Conservation (phyloP, 148 eudicot species). For the Amaranthus palmeri region DNA sequence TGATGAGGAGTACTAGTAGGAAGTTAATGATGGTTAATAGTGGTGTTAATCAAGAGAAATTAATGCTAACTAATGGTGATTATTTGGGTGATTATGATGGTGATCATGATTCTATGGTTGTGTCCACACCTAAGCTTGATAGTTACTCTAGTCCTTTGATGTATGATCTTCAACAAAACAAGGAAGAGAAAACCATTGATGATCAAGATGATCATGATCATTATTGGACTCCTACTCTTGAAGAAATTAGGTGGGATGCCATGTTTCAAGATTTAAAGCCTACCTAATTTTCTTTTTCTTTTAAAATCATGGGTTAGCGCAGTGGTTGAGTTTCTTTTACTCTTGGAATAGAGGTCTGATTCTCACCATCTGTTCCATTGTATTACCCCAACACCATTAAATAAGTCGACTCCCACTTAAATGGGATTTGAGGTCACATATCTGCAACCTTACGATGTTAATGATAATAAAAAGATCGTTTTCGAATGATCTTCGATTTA, state of each 20-base stretch:
- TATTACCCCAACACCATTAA: no score
- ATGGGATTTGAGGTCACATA: no score
- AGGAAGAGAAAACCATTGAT: slow-evolving; percentile 24
- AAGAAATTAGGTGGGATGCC: slow-evolving; percentile 73
- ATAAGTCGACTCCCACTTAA: no score
- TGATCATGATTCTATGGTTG: slow-evolving; percentile 27
- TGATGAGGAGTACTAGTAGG: slow-evolving; percentile 37
- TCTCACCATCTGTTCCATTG: no score
- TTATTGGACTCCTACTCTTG: slow-evolving; percentile 49
- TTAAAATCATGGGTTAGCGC: not conserved
- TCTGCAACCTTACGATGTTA: no score
- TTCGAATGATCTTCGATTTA: no score
- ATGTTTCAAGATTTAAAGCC: slow-evolving; percentile 80
- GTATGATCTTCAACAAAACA: slow-evolving; percentile 28
- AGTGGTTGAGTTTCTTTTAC: not conserved
- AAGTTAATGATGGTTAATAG: slow-evolving; percentile 25
- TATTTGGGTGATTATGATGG: slow-evolving; percentile 22
- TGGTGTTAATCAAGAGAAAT: slow-evolving; percentile 21
- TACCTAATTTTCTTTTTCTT: slow-evolving; percentile 31
- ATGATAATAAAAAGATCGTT: no score
- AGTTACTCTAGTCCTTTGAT: slow-evolving; percentile 53
- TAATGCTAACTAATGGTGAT: slow-evolving; percentile 50
- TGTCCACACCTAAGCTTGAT: slow-evolving; percentile 40
- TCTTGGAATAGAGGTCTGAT: no score
- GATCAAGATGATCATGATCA: slow-evolving; percentile 35